Evolutionary conservation across 352 stramenopile species (phyloP).

Genomic region (Aphanomyces cochlioides): DNA sequence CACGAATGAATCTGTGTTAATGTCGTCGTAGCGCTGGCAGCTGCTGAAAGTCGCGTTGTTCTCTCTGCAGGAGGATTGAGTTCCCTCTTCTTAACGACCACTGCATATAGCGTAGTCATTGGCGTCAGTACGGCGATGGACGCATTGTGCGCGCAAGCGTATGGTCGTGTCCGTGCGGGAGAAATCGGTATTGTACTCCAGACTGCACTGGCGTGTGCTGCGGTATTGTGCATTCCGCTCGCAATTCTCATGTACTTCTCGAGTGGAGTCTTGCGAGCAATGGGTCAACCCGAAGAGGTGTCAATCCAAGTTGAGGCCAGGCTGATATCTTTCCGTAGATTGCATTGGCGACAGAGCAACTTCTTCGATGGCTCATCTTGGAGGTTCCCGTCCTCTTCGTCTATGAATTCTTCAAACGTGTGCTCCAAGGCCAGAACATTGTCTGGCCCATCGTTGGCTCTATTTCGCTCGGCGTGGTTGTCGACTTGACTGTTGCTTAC

Average conservation of each 20-base stretch:
- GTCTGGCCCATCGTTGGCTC: conserved; percentile 78
- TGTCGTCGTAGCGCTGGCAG: conserved; percentile 2
- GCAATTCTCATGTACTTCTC: conserved; percentile 66
- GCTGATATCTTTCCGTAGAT: conserved; percentile 35
- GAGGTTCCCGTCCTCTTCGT: conserved; percentile 72
- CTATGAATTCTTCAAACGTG: conserved; percentile 76
- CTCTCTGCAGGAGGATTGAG: conserved; percentile 20
- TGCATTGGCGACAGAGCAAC: conserved; percentile 54
- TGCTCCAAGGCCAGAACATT: conserved; percentile 84
- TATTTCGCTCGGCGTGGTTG: conserved; percentile 64
- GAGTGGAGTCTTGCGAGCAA: conserved; percentile 57
- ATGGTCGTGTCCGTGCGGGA: conserved; percentile 70
- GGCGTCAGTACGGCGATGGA: conserved; percentile 86
- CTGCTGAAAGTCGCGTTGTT: conserved; percentile 10
- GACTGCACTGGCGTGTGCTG: conserved; percentile 69
- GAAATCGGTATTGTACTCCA: conserved; percentile 86
- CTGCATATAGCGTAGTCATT: conserved; percentile 34
- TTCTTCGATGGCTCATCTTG: conserved; percentile 68
- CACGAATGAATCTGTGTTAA: not conserved
- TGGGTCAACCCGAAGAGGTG: conserved; percentile 56
- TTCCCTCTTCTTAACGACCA: conserved; percentile 18
- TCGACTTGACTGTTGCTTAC: conserved; percentile 75
- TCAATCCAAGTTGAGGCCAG: too few species aligned
- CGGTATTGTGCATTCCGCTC: conserved; percentile 54
- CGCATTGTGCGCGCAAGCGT: conserved; percentile 79